Evolutionary conservation across 441 rosid species (phyloP).

Genomic region (Euphorbia celastroides): DNA sequence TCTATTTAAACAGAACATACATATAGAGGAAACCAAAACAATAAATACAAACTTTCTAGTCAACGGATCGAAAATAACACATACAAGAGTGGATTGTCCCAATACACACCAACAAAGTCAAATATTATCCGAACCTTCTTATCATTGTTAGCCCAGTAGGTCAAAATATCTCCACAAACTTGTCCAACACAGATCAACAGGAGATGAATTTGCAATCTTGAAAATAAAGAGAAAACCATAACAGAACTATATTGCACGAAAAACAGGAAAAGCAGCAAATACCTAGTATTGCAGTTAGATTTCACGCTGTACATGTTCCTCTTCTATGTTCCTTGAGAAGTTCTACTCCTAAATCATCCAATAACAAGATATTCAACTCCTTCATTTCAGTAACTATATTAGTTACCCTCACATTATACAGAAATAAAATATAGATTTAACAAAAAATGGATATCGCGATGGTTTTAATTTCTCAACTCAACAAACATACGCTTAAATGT

Average conservation of each 20-base stretch:
- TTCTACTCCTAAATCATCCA: slow-evolving; percentile 35
- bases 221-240: background rate
- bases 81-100: background rate
- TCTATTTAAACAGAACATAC: background rate
- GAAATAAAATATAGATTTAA: background rate
- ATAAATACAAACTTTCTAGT: background rate
- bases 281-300: slow-evolving; percentile 45
- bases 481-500: background rate
- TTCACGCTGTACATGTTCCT: slow-evolving; percentile 38
- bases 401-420: background rate
- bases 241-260: too few species aligned
- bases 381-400: background rate
- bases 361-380: slow-evolving; percentile 17
- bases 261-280: slow-evolving; percentile 15
- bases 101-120: background rate
- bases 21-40: background rate
- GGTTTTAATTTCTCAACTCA: background rate
- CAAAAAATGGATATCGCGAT: background rate
- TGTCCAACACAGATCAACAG: background rate
- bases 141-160: background rate
- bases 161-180: background rate
- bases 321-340: slow-evolving; percentile 28
- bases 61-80: background rate
- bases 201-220: background rate
- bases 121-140: background rate